Evolutionary conservation across 2,329 filamentous ascomycete genomes (phyloP).

Genomic region (Nemania diffusa): DNA sequence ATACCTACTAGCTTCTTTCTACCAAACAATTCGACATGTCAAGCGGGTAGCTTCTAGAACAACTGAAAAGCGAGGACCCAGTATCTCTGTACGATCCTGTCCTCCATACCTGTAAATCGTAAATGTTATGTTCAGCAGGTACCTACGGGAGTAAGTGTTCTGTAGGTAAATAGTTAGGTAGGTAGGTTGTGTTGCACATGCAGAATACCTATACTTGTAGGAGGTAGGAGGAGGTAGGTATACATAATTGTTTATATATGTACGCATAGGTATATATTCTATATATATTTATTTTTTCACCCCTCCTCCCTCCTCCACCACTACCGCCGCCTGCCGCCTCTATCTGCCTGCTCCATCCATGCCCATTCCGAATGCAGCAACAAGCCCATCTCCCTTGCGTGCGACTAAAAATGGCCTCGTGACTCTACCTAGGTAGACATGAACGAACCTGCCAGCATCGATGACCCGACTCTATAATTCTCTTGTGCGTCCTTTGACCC

Average conservation of each 20-base stretch:
- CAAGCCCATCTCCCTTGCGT: constrained; percentile 27
- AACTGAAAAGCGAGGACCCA: not conserved
- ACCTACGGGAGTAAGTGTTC: too few relatives aligned
- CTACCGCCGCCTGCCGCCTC: not conserved
- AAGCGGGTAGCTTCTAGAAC: constrained; percentile 13
- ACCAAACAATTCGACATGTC: constrained; percentile 16
- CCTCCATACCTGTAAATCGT: constrained; percentile 1
- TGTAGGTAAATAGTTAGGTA: too few relatives aligned
- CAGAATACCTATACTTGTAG: not conserved
- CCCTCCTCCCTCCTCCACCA: constrained; percentile 1
- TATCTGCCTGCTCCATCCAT: constrained; percentile 7
- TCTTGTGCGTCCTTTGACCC: constrained; percentile 1
- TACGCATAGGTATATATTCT: not conserved
- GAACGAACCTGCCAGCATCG: constrained; percentile 12
- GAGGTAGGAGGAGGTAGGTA: not conserved
- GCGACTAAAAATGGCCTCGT: constrained; percentile 35
- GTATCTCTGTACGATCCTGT: not conserved
- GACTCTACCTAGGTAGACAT: constrained; percentile 30
- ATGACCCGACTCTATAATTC: constrained; percentile 10
- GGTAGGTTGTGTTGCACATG: not conserved
- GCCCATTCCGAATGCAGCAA: constrained; percentile 32
- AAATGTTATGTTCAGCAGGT: too few relatives aligned
- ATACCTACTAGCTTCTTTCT: constrained; percentile 13
- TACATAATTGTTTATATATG: not conserved
- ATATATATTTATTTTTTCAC: constrained; percentile 6